Evolutionary conservation across 495 filamentous ascomycete species (phyloP).

Genomic region (Aspergillus carlsbadensis): DNA sequence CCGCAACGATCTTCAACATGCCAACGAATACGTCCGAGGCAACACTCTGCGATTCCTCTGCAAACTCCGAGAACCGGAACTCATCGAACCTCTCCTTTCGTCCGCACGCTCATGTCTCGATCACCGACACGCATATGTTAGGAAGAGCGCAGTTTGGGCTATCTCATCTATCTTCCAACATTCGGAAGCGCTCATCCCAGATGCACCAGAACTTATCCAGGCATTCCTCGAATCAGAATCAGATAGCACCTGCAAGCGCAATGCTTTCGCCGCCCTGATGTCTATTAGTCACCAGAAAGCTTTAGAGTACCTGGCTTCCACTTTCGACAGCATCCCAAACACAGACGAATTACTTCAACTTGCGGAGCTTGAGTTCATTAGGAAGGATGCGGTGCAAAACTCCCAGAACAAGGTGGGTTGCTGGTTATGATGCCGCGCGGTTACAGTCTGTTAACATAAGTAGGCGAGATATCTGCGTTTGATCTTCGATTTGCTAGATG

Average conservation of each 20-base stretch:
- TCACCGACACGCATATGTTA: conserved; percentile 94
- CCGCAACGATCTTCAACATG: conserved; percentile 92
- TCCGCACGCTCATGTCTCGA: conserved; percentile 89
- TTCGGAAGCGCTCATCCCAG: conserved; percentile 88
- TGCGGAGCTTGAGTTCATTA: conserved; percentile 92
- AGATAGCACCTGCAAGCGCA: conserved; percentile 95
- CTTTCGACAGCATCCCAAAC: conserved; percentile 92
- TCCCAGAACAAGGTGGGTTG: conserved; percentile 79
- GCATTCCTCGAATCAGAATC: conserved; percentile 89
- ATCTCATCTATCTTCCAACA: conserved; percentile 91
- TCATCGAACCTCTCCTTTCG: conserved; percentile 92
- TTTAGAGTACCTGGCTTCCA: conserved; percentile 81
- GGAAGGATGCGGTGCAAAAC: conserved; percentile 96
- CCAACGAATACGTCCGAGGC: conserved; percentile 97
- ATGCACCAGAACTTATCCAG: conserved; percentile 89
- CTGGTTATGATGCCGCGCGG: background rate
- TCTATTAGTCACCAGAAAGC: conserved; percentile 93
- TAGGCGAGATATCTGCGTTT: conserved; percentile 87
- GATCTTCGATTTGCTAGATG: conserved; percentile 96
- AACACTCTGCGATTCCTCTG: conserved; percentile 95
- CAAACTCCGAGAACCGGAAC: conserved; percentile 93
- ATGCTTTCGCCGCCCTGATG: conserved; percentile 89
- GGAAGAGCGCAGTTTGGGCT: conserved; percentile 96
- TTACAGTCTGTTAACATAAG: conserved; percentile 25
- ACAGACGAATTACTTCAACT: conserved; percentile 92